phyloP scores from a whole-genome alignment of 1,284 basidiomycete genomes.

The Ustilago nuda region DNA sequence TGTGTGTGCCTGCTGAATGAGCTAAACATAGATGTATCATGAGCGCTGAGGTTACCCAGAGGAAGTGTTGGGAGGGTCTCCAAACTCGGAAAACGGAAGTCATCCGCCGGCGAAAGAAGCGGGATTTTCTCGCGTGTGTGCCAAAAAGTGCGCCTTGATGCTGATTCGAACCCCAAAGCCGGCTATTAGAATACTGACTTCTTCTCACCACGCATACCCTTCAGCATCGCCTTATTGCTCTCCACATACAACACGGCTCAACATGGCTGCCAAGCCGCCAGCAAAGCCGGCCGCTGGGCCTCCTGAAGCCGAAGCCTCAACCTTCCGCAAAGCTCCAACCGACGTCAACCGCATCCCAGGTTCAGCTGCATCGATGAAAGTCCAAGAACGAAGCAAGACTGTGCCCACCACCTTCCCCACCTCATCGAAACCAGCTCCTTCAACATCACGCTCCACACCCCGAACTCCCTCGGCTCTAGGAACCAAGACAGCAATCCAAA shows the following conservation, averaged over 20 bases:
- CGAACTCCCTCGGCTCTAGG: not conserved
- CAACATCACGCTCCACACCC: not conserved
- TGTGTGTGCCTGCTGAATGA: not conserved
- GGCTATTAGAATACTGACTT: not conserved
- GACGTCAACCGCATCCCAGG: constrained; percentile 44
- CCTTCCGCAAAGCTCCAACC: constrained; percentile 25
- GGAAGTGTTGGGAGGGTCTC: not conserved
- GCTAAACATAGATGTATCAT: not conserved
- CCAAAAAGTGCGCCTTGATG: constrained; percentile 7
- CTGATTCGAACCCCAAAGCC: constrained; percentile 3
- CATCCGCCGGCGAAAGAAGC: not conserved
- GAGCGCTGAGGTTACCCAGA: not conserved
- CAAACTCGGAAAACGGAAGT: constrained; percentile 6
- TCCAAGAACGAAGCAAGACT: constrained; percentile 21
- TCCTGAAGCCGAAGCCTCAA: not conserved
- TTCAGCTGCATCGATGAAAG: constrained; percentile 39
- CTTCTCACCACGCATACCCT: not conserved
- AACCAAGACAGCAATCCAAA: constrained; percentile 21
- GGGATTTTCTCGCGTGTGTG: constrained; percentile 8
- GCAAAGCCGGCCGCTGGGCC: not conserved
- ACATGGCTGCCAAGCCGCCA: constrained; percentile 1
- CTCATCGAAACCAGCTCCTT: not conserved
- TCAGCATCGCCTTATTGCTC: not conserved
- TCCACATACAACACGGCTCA: not conserved
- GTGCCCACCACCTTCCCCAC: too few relatives aligned